A percentile compares a stretch with the other conserved stretches of the same genome.
Conservation (phyloP, 1,284 basidiomycete genomes). For the Pyrrhoderma noxium region DNA sequence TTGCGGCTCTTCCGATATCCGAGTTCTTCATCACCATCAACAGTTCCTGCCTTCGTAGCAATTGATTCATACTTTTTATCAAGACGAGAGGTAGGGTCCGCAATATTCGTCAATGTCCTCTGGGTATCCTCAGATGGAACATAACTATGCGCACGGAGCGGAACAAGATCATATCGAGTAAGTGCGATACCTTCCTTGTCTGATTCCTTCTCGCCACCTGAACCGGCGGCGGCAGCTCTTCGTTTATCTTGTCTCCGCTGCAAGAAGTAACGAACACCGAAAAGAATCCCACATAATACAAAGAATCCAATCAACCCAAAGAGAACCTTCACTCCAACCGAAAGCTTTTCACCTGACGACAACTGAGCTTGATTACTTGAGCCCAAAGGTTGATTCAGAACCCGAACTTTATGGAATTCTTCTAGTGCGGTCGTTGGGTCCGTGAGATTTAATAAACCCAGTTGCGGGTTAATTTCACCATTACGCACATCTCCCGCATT, state of each 20-base stretch:
- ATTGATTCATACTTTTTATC: constrained; percentile 12
- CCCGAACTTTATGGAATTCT: constrained; percentile 60
- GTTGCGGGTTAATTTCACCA: constrained; percentile 33
- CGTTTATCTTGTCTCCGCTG: constrained; percentile 23
- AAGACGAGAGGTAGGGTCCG: constrained; percentile 28
- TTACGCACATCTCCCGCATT: constrained; percentile 15
- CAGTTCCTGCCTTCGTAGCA: constrained; percentile 25
- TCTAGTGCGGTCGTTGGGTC: constrained; percentile 48
- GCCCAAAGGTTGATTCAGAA: constrained; percentile 49
- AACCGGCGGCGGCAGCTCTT: constrained; percentile 1
- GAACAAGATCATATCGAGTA: constrained; percentile 18
- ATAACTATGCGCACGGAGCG: constrained; percentile 20
- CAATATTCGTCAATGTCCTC: constrained; percentile 20
- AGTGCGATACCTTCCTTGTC: constrained; percentile 16
- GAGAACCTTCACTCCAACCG: constrained; percentile 53
- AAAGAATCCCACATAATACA: constrained; percentile 44
- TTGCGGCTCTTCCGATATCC: constrained; percentile 11
- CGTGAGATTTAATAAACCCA: constrained; percentile 56
- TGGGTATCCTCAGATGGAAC: constrained; percentile 29
- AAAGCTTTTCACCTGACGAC: constrained; percentile 25
- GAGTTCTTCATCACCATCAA: constrained; percentile 8
- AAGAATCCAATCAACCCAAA: constrained; percentile 51
- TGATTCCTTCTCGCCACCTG: constrained; percentile 7
- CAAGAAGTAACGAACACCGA: constrained; percentile 44
- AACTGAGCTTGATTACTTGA: constrained; percentile 5